Base-by-base conservation (phyloP, 2,329 filamentous ascomycete species). In the Tympanopsis confertula region DNA sequence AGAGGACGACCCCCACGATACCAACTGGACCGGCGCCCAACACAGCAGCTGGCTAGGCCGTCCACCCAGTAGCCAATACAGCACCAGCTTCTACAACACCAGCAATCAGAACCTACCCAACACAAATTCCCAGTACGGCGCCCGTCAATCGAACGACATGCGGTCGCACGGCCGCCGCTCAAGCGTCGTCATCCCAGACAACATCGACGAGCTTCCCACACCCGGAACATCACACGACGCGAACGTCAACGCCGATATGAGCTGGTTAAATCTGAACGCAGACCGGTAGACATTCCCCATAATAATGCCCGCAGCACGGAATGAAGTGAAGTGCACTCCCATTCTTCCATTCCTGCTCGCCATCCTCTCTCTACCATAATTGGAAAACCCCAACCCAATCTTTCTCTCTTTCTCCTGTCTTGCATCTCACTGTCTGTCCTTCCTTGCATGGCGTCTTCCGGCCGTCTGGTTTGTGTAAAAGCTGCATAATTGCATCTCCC, bases 51-150 rank as follows among this genome's bases (percentile, higher is more conserved):
- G 45, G 35, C 45, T 44, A 29, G 47, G 54, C 15, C 56, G 57
- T 2, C 57, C 58, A 7, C 44, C 56, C 13, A 62, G 59, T 46
- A 64, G 61, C 42, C 57, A 55, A 20, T 59, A 65, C 46, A 61
- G 54, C 14, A 47, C 48, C 13, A 62, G 59, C 42, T 49, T 52
- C 33, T 62, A 58, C 45, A 55, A 55, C 30, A 40, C 49, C 1
- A 50, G 50, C 41, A 14, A 19, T 18, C 7, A 26, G 7, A 26
- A 26, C 22, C 7, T 26, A n/a, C 22, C 22, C 41, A 38, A 44
- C 43, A 4, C 41, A 43, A 13, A 42, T 53, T 32, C 28, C 50
- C 15, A 45, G 49, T 1, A 48, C 43, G 24, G 40, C 40, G 28
- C 38, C 40, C 14, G 38, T n/a, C 30, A 15, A 7, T 13, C 12